These are phyloP conservation scores for Astragalus glycyphyllos DNA, from an alignment of 306 rosid genomes.

Conservation along the genomic window DNA sequence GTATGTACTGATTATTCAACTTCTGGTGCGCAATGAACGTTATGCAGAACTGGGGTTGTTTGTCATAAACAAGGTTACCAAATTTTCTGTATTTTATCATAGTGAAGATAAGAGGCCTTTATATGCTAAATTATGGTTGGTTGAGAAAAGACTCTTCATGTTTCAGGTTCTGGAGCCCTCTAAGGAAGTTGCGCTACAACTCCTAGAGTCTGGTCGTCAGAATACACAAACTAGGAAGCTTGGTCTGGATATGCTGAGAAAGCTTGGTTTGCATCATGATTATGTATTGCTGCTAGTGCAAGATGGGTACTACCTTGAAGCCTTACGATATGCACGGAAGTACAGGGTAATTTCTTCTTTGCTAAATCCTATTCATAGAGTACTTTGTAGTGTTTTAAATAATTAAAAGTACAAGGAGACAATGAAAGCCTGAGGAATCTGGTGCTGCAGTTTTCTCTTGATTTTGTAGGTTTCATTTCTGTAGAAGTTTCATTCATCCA, in stretches of 20 bases:
- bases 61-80: conserved; percentile 80
- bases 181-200: conserved; percentile 93
- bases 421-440: conserved; percentile 23
- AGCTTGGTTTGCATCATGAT: conserved; percentile 89
- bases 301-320: conserved; percentile 94
- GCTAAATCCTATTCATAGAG: conserved; percentile 22
- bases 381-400: conserved; percentile 16
- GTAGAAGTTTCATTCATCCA: conserved; percentile 29
- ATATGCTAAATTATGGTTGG: conserved; percentile 36
- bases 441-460: conserved; percentile 32
- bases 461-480: conserved; percentile 25
- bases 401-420: background rate
- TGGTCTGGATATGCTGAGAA: conserved; percentile 95
- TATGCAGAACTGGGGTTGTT: conserved; percentile 86
- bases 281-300: conserved; percentile 80
- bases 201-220: conserved; percentile 88
- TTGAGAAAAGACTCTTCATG: conserved; percentile 28
- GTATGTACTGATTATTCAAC: conserved; percentile 73
- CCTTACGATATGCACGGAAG: conserved; percentile 82
- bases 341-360: conserved; percentile 63
- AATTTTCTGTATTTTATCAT: conserved; percentile 17
- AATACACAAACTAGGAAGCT: conserved; percentile 75
- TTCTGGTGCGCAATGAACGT: conserved; percentile 78
- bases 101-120: conserved; percentile 18
- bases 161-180: conserved; percentile 90